A percentile compares a stretch with the other conserved stretches of the same genome.
Conservation (phyloP, 208 protist species). For the Zelonia costaricensis region DNA sequence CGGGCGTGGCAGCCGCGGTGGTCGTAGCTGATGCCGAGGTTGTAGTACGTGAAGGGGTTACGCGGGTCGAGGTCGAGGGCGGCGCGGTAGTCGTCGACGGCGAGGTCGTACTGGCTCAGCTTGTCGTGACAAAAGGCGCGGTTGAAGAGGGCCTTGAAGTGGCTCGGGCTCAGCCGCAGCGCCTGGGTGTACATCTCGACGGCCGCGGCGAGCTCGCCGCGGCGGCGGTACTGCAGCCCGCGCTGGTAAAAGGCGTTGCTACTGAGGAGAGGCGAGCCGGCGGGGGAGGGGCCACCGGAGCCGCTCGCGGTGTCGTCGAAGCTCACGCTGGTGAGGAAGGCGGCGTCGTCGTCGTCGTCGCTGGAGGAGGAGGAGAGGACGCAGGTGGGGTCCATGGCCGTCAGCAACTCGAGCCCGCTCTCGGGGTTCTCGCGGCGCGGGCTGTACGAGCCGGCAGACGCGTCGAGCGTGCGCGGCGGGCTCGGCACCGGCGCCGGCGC, state of each 20-base stretch:
- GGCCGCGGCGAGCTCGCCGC: conserved; percentile 72
- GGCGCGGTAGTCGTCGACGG: conserved; percentile 76
- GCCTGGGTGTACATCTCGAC: conserved; percentile 84
- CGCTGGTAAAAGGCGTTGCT: conserved; percentile 69
- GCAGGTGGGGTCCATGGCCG: conserved; percentile 24
- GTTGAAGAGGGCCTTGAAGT: conserved; percentile 93
- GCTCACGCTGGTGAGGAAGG: background rate
- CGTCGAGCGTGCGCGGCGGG: background rate
- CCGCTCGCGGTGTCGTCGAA: background rate
- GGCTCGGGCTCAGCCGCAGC: conserved; percentile 59
- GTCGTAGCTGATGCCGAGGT: conserved; percentile 87
- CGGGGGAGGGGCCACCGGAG: background rate
- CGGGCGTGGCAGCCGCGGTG: conserved; percentile 46
- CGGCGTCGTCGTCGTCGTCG: background rate
- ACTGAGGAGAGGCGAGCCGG: conserved; percentile 1
- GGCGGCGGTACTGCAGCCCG: conserved; percentile 58
- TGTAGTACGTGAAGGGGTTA: conserved; percentile 91
- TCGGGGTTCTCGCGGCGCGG: conserved; percentile 7
- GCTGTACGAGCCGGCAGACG: background rate
- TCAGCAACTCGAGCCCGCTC: conserved; percentile 4
- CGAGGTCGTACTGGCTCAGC: conserved; percentile 54
- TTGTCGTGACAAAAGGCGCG: conserved; percentile 83
- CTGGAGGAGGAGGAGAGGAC: conserved; percentile 6
- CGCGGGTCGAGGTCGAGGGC: conserved; percentile 66
- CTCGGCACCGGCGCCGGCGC: too few species aligned